These are phyloP conservation scores for Gautieria morchelliformis DNA, from an alignment of 768 basidiomycete species.

Conservation along the genomic window DNA sequence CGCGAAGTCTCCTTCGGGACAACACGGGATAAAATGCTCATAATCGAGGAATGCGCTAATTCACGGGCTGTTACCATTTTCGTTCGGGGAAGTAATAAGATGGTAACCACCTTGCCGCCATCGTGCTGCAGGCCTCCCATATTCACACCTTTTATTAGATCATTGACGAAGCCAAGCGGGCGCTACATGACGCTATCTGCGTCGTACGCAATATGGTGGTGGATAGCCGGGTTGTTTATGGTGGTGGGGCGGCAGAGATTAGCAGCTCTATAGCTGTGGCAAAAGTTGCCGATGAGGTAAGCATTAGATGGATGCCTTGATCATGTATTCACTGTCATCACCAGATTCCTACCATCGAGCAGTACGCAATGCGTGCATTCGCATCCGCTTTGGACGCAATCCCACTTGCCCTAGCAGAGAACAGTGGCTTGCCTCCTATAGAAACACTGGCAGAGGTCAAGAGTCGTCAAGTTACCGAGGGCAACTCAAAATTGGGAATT, in stretches of 20 bases:
- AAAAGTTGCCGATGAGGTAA: conserved; percentile 88
- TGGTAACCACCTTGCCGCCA: conserved; percentile 48
- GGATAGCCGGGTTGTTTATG: conserved; percentile 96
- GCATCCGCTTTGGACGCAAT: conserved; percentile 90
- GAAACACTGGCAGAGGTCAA: conserved; percentile 95
- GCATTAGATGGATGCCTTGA: conserved; percentile 8
- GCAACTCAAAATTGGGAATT: conserved; percentile 79
- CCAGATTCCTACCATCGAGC: conserved; percentile 93
- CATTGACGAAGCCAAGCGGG: conserved; percentile 97
- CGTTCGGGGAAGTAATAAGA: conserved; percentile 96
- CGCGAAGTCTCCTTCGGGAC: conserved; percentile 95
- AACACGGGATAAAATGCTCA: conserved; percentile 98
- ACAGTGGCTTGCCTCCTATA: conserved; percentile 93
- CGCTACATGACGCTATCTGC: conserved; percentile 95
- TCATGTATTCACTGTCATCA: background rate
- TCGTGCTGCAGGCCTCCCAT: background rate
- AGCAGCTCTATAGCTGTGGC: conserved; percentile 88
- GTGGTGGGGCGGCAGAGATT: conserved; percentile 97
- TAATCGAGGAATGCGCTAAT: conserved; percentile 98
- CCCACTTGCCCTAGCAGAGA: conserved; percentile 94
- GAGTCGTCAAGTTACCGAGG: conserved; percentile 82
- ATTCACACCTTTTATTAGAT: conserved; percentile 46
- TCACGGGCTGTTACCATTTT: conserved; percentile 94
- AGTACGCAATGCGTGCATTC: conserved; percentile 99
- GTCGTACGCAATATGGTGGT: conserved; percentile 92